These are phyloP conservation scores for Dendrobium catenatum DNA, from an alignment of 106 monocot species.

Conservation along the genomic window DNA sequence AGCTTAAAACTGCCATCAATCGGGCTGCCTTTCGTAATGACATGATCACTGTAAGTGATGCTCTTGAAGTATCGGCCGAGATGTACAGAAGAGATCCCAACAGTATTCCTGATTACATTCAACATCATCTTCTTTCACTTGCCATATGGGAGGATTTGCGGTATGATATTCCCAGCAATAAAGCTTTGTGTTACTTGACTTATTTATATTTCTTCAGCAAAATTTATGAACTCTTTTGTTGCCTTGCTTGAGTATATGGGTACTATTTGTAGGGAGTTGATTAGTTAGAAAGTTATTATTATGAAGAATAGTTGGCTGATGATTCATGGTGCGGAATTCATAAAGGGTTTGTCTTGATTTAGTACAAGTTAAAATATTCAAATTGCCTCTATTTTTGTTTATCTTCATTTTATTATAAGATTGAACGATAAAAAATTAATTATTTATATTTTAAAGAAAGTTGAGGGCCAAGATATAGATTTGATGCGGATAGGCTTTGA, in stretches of 20 bases:
- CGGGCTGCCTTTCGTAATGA: conserved; percentile 83
- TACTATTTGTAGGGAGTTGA: background rate
- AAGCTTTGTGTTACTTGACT: background rate
- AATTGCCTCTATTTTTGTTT: background rate
- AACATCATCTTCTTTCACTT: conserved; percentile 74
- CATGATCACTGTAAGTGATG: conserved; percentile 83
- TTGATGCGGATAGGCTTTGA: too few relatives aligned
- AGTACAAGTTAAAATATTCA: background rate
- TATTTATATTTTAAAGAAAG: background rate
- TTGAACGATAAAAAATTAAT: background rate
- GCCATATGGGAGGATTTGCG: conserved; percentile 93
- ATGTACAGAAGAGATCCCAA: conserved; percentile 92
- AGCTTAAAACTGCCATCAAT: conserved; percentile 96
- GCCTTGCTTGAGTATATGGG: background rate
- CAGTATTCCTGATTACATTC: conserved; percentile 88
- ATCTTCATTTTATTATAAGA: background rate
- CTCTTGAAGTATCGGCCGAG: conserved; percentile 97
- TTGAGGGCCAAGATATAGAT: too few relatives aligned
- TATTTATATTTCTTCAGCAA: background rate
- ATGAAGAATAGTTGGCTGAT: background rate
- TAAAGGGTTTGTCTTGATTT: background rate
- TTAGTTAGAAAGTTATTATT: background rate
- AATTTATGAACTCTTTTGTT: background rate
- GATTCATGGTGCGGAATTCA: background rate
- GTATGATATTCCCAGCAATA: conserved; percentile 29